Conservation (phyloP, 306 rosid genomes). For the Hylodesmum podocarpum region DNA sequence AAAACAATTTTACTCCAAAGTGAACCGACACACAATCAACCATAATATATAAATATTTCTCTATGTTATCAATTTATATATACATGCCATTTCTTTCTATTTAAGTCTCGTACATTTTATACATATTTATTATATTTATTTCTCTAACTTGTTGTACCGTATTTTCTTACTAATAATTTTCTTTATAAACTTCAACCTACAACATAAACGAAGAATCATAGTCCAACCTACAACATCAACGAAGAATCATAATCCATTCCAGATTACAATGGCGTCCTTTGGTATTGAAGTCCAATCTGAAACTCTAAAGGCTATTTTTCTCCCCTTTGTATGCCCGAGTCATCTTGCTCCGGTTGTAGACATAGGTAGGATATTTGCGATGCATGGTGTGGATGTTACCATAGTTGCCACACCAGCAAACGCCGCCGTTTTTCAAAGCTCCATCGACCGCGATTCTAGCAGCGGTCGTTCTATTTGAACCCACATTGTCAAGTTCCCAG, state of each 20-base stretch:
- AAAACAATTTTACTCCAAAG: too few relatives aligned
- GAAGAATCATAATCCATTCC: background rate
- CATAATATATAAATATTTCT: too few relatives aligned
- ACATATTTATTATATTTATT: too few relatives aligned
- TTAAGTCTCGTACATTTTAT: too few relatives aligned
- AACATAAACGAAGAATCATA: background rate
- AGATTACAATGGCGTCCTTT: background rate
- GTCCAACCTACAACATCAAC: background rate
- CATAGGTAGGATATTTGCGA: background rate
- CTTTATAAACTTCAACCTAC: too few relatives aligned
- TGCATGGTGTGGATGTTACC: background rate
- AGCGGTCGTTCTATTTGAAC: background rate
- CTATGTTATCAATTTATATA: too few relatives aligned
- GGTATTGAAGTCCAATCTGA: background rate
- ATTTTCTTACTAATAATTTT: too few relatives aligned
- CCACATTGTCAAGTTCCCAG: background rate
- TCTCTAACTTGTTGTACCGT: too few relatives aligned
- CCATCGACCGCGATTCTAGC: background rate
- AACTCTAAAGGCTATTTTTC: background rate
- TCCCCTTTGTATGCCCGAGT: background rate
- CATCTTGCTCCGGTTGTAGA: background rate
- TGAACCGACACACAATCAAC: too few relatives aligned
- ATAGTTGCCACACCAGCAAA: background rate
- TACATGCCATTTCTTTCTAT: too few relatives aligned
- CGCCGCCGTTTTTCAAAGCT: background rate